Evolutionary conservation across 2,329 filamentous ascomycete genomes (phyloP).

Genomic region (Metarhizium robertsii): DNA sequence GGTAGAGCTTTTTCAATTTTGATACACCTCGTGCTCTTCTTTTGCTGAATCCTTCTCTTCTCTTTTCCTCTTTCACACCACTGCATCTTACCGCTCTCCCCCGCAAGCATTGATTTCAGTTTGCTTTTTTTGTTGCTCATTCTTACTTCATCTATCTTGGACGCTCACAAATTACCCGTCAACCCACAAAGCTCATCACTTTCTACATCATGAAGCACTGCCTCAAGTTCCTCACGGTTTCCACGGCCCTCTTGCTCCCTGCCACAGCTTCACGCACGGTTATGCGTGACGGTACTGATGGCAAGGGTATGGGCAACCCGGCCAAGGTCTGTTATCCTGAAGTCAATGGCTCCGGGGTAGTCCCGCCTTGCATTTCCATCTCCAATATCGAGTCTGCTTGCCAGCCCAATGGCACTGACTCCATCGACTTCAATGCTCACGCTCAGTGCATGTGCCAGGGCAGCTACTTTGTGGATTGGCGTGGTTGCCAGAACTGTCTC

Average conservation of each 20-base stretch:
- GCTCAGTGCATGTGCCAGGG: conserved; percentile 32
- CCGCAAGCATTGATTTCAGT: background rate
- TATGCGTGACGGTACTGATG: background rate
- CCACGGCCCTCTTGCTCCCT: conserved; percentile 8
- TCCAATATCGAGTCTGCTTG: conserved; percentile 20
- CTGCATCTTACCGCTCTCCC: background rate
- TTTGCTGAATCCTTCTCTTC: background rate
- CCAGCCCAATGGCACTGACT: conserved; percentile 17
- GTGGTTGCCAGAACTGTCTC: conserved; percentile 31
- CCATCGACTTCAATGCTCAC: conserved; percentile 17
- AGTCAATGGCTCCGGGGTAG: background rate
- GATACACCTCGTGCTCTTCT: background rate
- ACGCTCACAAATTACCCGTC: conserved; percentile 1
- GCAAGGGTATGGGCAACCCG: background rate
- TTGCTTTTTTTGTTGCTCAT: conserved; percentile 1
- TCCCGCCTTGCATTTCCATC: conserved; percentile 21
- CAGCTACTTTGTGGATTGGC: conserved; percentile 33
- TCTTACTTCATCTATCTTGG: conserved; percentile 2
- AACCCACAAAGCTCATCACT: background rate
- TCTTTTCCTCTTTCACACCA: background rate
- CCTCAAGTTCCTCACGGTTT: conserved; percentile 2
- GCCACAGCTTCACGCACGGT: conserved; percentile 4
- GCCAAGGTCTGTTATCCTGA: conserved; percentile 8
- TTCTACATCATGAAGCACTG: conserved; percentile 10
- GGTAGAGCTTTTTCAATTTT: background rate